Evolutionary conservation across 768 basidiomycete genomes (phyloP), one percentile per base, ranked within the genome.

Genomic region (Serendipita indica): DNA sequence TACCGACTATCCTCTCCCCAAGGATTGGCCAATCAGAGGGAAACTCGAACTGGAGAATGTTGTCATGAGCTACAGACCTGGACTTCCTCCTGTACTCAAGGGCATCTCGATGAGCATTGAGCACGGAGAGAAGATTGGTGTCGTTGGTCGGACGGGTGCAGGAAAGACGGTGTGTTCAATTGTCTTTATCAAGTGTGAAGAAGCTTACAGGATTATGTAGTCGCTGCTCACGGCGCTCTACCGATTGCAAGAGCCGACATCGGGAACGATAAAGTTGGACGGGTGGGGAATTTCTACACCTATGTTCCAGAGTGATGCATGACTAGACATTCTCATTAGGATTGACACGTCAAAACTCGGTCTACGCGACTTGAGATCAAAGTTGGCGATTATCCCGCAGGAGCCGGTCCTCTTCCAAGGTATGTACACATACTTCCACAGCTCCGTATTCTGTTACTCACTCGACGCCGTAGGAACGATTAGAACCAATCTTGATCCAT

Each of bases 121-220:
- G 1, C 77, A 77, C 0, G 81, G 82, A 0, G 84, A 89, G 69
- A 86, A 86, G 72, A 80, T 89, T 58, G 86, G 85, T 13, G 78
- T 89, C 34, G 84, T 89, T 6, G 85, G 85, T 54, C 67, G 81
- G 58, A 77, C 75, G 1, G 83, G 81, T 1, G 79, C 80, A 0
- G 81, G 79, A 20, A 80, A 80, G 64, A 78, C 76, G 22, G 45
- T 46, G 12, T 12, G 45, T 37, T n/a, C n/a, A 20, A 25, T 46
- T 7, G 7, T 22, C 18, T 28, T 14, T 25, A 2, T 18, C 7
- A 20, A 18, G 16, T 16, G 2, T 34, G 45, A 12, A 16, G 45
- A 25, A 14, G 16, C 14, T 25, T 12, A 16, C 2, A 12, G 13
- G 22, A 10, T 25, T 46, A 66, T 71, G 60, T 69, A 67, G 0